Conservation (phyloP, 2,329 filamentous ascomycete genomes). For the Fusarium sp. region DNA sequence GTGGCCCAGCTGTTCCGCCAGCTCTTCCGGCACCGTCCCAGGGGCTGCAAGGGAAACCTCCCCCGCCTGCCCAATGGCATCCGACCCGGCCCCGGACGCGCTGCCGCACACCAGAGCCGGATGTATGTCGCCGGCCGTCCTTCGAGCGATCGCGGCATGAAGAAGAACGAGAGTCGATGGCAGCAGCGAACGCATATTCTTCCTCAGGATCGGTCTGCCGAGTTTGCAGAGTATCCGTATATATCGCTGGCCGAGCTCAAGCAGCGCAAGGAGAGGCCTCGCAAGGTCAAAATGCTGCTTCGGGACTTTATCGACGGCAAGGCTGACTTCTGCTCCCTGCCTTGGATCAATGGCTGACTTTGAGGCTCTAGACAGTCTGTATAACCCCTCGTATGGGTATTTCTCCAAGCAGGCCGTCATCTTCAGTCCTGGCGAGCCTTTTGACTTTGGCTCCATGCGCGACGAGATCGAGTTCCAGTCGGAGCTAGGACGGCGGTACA, state of each 20-base stretch:
- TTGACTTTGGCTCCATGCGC: constrained; percentile 83
- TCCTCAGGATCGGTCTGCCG: constrained; percentile 80
- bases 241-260: constrained; percentile 87
- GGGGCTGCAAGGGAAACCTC: constrained; percentile 49
- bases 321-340: constrained; percentile 31
- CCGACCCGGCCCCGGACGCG: constrained; percentile 7
- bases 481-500: constrained; percentile 82
- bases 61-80: constrained; percentile 42
- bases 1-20: constrained; percentile 84
- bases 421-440: constrained; percentile 91
- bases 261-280: constrained; percentile 78
- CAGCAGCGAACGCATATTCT: constrained; percentile 84
- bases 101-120: constrained; percentile 36
- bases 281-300: constrained; percentile 94
- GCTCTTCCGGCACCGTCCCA: constrained; percentile 76
- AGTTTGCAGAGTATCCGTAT: constrained; percentile 84
- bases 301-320: constrained; percentile 96
- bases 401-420: constrained; percentile 97
- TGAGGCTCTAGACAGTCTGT: constrained; percentile 78
- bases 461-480: constrained; percentile 89
- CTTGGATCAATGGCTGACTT: constrained; percentile 37
- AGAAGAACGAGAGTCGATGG: constrained; percentile 78
- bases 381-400: constrained; percentile 95
- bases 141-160: constrained; percentile 55
- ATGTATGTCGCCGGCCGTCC: constrained; percentile 45